Percentiles rank a stretch among this genome's conserved stretches.
Conservation (phyloP, 2,329 filamentous ascomycete species). For the Pseudocercospora vitis region DNA sequence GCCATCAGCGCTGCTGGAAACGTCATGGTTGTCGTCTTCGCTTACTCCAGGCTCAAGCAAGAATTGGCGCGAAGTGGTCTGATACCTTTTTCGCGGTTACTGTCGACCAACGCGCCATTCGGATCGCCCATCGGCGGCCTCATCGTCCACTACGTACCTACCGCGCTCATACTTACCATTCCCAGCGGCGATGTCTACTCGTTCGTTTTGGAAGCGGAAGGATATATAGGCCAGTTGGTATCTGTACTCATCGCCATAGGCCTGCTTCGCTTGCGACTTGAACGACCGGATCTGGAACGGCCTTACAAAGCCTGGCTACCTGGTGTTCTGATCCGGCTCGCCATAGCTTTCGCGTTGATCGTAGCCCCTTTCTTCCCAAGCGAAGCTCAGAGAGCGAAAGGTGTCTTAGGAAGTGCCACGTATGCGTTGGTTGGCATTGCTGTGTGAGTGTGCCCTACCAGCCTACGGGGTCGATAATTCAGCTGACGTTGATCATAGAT, state of each 20-base stretch:
- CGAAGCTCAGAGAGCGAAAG: constrained; percentile 47
- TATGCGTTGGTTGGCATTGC: constrained; percentile 55
- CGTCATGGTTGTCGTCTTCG: constrained; percentile 71
- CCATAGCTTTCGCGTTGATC: constrained; percentile 56
- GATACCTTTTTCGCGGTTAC: constrained; percentile 60
- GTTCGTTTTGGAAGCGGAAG: constrained; percentile 71
- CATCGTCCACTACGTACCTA: constrained; percentile 67
- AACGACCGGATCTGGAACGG: constrained; percentile 59
- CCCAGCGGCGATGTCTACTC: constrained; percentile 67
- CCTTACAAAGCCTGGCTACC: constrained; percentile 66
- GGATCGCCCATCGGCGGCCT: constrained; percentile 67
- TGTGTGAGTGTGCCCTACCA: constrained; percentile 50
- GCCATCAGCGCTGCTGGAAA: constrained; percentile 69
- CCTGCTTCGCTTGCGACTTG: constrained; percentile 60
- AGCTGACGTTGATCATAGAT: constrained; percentile 41
- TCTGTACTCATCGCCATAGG: constrained; percentile 59
- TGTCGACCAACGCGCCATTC: constrained; percentile 67
- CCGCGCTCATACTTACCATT: constrained; percentile 63
- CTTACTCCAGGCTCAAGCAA: constrained; percentile 66
- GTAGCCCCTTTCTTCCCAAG: constrained; percentile 63
- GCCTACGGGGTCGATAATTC: neutral
- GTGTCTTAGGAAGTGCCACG: constrained; percentile 53
- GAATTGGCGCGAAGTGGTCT: constrained; percentile 72
- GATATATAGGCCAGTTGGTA: constrained; percentile 64
- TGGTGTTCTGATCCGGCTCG: constrained; percentile 58